Conservation (phyloP, 139 green algal genomes). For the Pseudopediastrum boryanum region DNA sequence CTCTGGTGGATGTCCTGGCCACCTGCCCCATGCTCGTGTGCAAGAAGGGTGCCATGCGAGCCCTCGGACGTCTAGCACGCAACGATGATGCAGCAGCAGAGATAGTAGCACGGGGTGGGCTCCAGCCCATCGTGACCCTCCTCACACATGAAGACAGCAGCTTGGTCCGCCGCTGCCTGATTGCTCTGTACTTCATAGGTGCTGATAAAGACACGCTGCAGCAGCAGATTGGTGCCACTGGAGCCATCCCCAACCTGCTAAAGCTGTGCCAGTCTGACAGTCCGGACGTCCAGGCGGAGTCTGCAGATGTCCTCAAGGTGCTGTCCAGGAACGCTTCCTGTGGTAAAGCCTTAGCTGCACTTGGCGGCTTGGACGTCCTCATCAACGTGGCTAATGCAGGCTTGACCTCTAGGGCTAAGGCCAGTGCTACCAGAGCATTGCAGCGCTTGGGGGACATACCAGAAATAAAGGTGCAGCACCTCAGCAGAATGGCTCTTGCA, state of each 20-base stretch:
- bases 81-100: conserved; percentile 45
- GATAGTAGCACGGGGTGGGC: conserved; percentile 48
- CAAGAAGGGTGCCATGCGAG: conserved; percentile 45
- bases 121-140: conserved; percentile 47
- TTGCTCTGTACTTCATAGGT: conserved; percentile 65
- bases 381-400: conserved; percentile 18
- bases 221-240: conserved; percentile 39
- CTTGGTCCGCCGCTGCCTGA: conserved; percentile 53
- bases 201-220: conserved; percentile 61
- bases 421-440: conserved; percentile 31
- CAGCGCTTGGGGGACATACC: conserved; percentile 41
- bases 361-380: conserved; percentile 43
- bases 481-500: too few species aligned
- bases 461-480: conserved; percentile 32
- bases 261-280: conserved; percentile 40
- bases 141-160: conserved; percentile 41
- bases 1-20: conserved; percentile 53
- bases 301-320: conserved; percentile 62
- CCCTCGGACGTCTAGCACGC: conserved; percentile 54
- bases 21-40: conserved; percentile 23
- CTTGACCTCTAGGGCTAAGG: conserved; percentile 29
- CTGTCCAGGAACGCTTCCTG: conserved; percentile 43
- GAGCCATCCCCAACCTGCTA: conserved; percentile 40
- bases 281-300: conserved; percentile 54
- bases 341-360: conserved; percentile 32